These are phyloP conservation scores for Aureobasidium subglaciale DNA, from an alignment of 2,329 filamentous ascomycete genomes.

Conservation along the genomic window DNA sequence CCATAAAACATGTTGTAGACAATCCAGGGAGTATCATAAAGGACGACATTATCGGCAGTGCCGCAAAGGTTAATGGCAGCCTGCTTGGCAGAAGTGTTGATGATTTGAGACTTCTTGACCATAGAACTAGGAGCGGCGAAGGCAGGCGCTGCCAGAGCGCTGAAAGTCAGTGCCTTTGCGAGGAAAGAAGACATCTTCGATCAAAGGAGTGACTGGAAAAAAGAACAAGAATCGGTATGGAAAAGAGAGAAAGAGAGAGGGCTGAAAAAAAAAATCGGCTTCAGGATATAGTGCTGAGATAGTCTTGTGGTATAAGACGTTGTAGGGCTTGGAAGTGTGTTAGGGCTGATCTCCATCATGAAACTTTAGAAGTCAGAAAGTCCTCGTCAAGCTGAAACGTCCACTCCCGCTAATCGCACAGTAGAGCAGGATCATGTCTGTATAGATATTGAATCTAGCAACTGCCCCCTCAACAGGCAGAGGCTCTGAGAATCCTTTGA, in stretches of 20 bases:
- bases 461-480: no score
- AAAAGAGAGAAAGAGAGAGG: neutral
- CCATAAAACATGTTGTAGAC: slow-evolving; percentile 43
- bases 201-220: neutral
- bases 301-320: neutral
- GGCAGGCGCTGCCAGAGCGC: slow-evolving; percentile 9
- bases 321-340: neutral
- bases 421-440: no score
- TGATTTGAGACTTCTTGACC: slow-evolving; percentile 2
- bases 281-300: neutral
- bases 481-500: no score
- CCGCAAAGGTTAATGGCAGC: slow-evolving; percentile 12
- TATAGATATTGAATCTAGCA: no score
- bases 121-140: neutral
- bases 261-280: neutral
- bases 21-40: slow-evolving; percentile 38
- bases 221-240: neutral
- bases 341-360: neutral
- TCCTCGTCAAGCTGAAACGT: slow-evolving; percentile 1
- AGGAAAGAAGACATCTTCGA: neutral
- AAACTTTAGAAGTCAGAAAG: neutral
- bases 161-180: neutral
- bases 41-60: slow-evolving; percentile 24
- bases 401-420: neutral
- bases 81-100: slow-evolving; percentile 7